Percentiles rank a stretch among this genome's conserved stretches.
phyloP scores from a whole-genome alignment of 768 basidiomycete species.

The Plicaturopsis crispa region DNA sequence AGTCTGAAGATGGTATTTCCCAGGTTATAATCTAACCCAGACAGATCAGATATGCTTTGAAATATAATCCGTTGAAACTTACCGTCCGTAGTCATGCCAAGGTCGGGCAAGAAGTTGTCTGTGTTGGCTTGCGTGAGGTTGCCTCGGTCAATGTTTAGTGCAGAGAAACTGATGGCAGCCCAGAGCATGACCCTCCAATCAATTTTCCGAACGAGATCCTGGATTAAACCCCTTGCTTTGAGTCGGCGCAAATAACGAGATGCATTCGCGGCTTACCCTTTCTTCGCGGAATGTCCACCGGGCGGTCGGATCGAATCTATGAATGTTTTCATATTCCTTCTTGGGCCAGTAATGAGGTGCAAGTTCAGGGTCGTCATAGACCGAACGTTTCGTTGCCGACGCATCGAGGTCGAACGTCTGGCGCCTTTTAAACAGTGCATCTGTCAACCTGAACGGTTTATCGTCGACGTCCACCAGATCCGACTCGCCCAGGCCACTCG shows the following conservation, averaged over 20 bases:
- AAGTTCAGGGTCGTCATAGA: constrained; percentile 42
- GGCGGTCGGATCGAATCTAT: constrained; percentile 47
- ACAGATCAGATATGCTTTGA: not conserved
- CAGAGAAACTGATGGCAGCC: constrained; percentile 50
- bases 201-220: constrained; percentile 45
- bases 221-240: constrained; percentile 1
- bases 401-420: constrained; percentile 21
- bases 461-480: constrained; percentile 8
- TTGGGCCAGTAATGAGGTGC: constrained; percentile 43
- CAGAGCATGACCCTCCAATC: constrained; percentile 58
- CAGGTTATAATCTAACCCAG: constrained; percentile 40
- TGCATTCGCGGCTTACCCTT: constrained; percentile 19
- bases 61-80: constrained; percentile 6
- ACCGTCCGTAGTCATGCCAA: constrained; percentile 44
- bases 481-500: no score
- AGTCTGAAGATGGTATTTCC: constrained; percentile 49
- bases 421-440: constrained; percentile 5
- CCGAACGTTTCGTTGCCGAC: constrained; percentile 41
- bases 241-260: no score
- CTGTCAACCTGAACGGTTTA: constrained; percentile 5
- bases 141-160: constrained; percentile 43
- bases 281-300: constrained; percentile 59
- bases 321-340: constrained; percentile 43
- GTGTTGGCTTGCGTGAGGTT: constrained; percentile 55
- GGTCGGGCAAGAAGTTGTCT: constrained; percentile 48